Base-by-base conservation (phyloP, 2,329 filamentous ascomycete species). In the Sporothrix globosa region DNA sequence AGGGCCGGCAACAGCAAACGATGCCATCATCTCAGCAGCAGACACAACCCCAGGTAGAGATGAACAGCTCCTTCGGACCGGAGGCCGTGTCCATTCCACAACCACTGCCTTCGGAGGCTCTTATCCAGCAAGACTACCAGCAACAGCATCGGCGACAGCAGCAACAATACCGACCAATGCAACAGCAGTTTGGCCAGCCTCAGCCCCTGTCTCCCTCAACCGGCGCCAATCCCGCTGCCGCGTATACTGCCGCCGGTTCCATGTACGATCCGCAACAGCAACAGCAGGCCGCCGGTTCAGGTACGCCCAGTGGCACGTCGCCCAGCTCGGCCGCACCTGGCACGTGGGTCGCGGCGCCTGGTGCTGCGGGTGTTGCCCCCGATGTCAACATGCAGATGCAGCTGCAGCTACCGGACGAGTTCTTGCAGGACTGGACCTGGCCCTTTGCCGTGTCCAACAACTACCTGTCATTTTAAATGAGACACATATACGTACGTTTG, bases 381-480 rank as follows among this genome's bases (percentile, higher is more conserved):
- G 63, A 72, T 14, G 34, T 65, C 50, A 63, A 69, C 48, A 70
- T 72, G 71, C 68, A 63, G 63, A 70, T 72, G 70, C 69, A 68
- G 65, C 50, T 66, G 39, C 68, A 66, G 48, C 30, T 71, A 34
- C 60, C 67, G 4, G 60, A 48, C 56, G 71, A 67, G 72, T 54
- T 73, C 14, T 39, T 72, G 65, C 72, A 73, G 65, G 72, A 70
- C 69, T 71, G 69, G 71, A 70, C 69, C 2, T 73, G 72, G 71
- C 72, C 72, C 3, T 73, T 72, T 70, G 68, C 68, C 46, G 69
- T 72, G 65, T 72, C 72, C n/a, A 73, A 72, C 60, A 71, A 44
- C 52, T 73, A 72, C 39, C 67, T 73, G 50, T 72, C 69, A 1
- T 73, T 63, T 21, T 63, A 46, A n/a, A 46, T 4, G 34, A 4